Evolutionary conservation across 1,284 basidiomycete species (phyloP), one percentile per base, ranked within the genome.

Genomic region (Ustilago cynodontis): DNA sequence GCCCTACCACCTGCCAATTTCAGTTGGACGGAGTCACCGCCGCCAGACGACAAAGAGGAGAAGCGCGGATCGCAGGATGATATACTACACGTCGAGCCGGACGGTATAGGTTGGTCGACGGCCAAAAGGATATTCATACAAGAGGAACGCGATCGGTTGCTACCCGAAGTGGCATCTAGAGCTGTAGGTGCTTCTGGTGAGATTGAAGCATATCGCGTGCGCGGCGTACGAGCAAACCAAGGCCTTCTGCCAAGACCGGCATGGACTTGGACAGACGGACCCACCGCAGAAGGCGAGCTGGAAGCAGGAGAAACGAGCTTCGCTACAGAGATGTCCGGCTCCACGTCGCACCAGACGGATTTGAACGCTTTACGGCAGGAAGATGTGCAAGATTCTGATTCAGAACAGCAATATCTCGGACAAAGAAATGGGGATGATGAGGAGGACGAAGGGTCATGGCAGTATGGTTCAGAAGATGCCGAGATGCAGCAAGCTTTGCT

Each of bases 91-190:
- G 67, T 59, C 2, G 65, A 65, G 37, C 66, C 60, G 53, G 74
- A 77, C 43, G 70, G 62, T 0, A 70, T 77, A 6, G 74, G 65
- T 10, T 77, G 65, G 62, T 66, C 63, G 16, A 77, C 74, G 0
- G 74, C 74, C 2, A 69, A 66, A 41, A 35, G 60, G 5, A 64
- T 77, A 10, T 77, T 59, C 33, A 33, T 77, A 1, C 47, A 53
- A 24, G 69, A 77, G 28, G 65, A 77, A 35, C 39, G 70, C 11
- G 69, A 72, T 56, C 20, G 69, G 11, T 2, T 72, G 29, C 20
- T 72, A 29, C 65, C 74, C 1, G 45, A 62, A n/a, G 52, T 71
- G 3, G 65, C 68, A 1, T 65, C 67, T 14, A 37, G 67, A 8
- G 55, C 31, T 1, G 50, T 33, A 0, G 50, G 43, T 28, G 57